Evolutionary conservation across 192 early-diverging fungal species (phyloP), one percentile per base, ranked within the genome.

Genomic region (Kickxella alabastrina): DNA sequence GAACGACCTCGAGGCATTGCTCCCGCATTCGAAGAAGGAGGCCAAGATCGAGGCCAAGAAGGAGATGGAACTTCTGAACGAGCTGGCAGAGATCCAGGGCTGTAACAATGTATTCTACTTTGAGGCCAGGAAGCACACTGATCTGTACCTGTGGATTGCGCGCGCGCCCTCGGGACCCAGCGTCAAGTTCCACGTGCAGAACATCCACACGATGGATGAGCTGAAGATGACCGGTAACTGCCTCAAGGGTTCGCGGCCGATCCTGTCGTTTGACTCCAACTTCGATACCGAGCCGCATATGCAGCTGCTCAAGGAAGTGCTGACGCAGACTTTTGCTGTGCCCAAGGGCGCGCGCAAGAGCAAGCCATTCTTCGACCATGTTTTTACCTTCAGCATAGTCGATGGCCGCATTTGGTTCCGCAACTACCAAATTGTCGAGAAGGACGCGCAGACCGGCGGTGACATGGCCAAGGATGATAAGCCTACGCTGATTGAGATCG

Each of bases 131-230:
- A 92, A 90, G 61, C 83, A 90, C 65, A 83, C 83, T 55, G 96
- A 99, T 73, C 62, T 95, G 47, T 99, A 93, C 71, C 55, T 99
- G 84, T 99, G 96, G 96, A 80, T 96, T 43, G 79, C 87, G 21
- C 91, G 90, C 66, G 89, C 94, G 10, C 96, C 96, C 7, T 92
- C 92, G 43, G 96, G 96, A 7, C 96, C 96, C 12, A 87, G 85
- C 47, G 87, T 90, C 48, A 95, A 95, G 70, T 95, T 99, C 65
- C 85, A 89, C 36, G 90, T 99, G 36, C 88, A 92, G 62, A 96
- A 95, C 67, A 85, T 99, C 49, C 96, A 99, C 67, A 99, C 96
- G 21, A 96, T 99, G 94, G 92, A 96, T 64, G 96, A 99, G 70
- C 84, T 99, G 26, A 90, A 91, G 47, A 90, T 99, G 89, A 94